Evolutionary conservation across 2,329 filamentous ascomycete species (phyloP).

Genomic region (Penicillium sp.): DNA sequence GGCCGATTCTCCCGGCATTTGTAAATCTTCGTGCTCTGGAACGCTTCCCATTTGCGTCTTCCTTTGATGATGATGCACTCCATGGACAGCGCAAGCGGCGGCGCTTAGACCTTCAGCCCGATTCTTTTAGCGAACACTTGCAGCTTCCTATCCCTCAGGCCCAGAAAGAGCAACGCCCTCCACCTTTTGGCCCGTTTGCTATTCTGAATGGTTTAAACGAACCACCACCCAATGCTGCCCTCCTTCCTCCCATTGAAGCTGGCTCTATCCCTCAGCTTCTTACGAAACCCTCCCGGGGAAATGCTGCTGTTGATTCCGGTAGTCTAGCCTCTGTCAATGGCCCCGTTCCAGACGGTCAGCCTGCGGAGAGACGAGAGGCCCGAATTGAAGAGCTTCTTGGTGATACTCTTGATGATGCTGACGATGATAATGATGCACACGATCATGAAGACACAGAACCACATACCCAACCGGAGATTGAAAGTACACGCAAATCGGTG

Average conservation of each 20-base stretch:
- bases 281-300: constrained; percentile 32
- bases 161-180: constrained; percentile 45
- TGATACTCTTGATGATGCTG: constrained; percentile 24
- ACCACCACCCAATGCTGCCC: constrained; percentile 57
- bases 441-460: constrained; percentile 15
- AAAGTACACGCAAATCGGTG: neutral
- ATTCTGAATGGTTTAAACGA: constrained; percentile 59
- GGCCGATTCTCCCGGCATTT: constrained; percentile 44
- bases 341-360: constrained; percentile 19
- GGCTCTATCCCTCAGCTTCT: constrained; percentile 40
- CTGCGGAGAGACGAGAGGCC: constrained; percentile 30
- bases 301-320: constrained; percentile 22
- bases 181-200: constrained; percentile 44
- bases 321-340: constrained; percentile 14
- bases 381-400: constrained; percentile 36
- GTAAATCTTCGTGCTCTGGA: constrained; percentile 47
- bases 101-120: constrained; percentile 40
- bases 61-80: constrained; percentile 36
- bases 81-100: constrained; percentile 41
- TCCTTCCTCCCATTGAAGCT: constrained; percentile 58
- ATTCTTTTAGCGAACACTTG: constrained; percentile 43
- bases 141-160: constrained; percentile 47
- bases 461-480: constrained; percentile 3
- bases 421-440: constrained; percentile 14
- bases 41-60: constrained; percentile 39